These are phyloP conservation scores for Botrytis squamosa DNA, from an alignment of 2,329 filamentous ascomycete species.

Conservation along the genomic window DNA sequence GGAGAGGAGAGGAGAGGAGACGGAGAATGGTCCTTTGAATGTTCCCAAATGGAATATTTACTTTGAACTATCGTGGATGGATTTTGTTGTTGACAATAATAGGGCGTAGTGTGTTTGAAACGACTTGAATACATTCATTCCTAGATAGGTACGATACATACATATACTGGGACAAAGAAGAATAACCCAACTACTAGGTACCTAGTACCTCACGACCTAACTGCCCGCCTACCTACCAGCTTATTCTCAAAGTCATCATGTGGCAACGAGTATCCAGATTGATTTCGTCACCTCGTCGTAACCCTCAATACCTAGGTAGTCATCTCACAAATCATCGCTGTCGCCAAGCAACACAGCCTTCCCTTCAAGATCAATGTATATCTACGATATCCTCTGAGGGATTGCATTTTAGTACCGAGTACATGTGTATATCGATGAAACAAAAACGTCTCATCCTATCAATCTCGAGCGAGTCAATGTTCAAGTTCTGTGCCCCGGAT, in stretches of 20 bases:
- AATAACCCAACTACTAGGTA: too few relatives aligned
- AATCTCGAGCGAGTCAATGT: background rate
- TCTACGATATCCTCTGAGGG: background rate
- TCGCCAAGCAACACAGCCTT: slow-evolving; percentile 22
- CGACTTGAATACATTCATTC: background rate
- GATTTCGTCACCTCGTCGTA: slow-evolving; percentile 12
- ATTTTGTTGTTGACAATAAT: background rate
- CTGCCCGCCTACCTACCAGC: background rate
- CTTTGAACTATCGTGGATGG: background rate
- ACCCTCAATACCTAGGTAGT: background rate
- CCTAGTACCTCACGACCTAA: too few relatives aligned
- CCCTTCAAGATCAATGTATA: background rate
- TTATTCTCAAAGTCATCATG: background rate
- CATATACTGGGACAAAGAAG: background rate
- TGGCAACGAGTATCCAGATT: background rate
- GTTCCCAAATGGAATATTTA: background rate
- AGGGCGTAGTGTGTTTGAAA: background rate
- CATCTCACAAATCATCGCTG: background rate
- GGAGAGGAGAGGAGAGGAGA: too few relatives aligned
- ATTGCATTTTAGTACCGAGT: background rate
- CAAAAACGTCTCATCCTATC: background rate
- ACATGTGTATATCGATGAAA: background rate
- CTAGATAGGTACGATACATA: background rate
- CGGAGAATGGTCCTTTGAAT: background rate
- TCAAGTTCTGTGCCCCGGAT: background rate